A percentile compares a stretch with the other conserved stretches of the same genome.
These are phyloP conservation scores for Xylaria grammica DNA, from an alignment of 495 filamentous ascomycete species.

Conservation along the genomic window DNA sequence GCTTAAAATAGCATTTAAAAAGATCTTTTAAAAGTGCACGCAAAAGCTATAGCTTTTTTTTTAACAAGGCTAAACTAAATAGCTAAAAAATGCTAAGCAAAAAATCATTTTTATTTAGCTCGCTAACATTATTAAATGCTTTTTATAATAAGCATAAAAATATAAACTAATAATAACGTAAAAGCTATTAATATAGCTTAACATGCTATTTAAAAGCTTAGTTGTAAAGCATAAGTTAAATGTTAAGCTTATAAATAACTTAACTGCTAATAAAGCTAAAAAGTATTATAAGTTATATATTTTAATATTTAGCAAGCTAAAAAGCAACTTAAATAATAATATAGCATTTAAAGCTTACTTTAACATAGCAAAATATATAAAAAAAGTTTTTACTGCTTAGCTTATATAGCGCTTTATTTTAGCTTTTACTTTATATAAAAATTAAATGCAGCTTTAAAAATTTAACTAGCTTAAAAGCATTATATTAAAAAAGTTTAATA, in stretches of 20 bases:
- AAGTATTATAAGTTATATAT: slow-evolving; percentile 51
- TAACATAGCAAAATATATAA: slow-evolving; percentile 49
- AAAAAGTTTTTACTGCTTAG: slow-evolving; percentile 51
- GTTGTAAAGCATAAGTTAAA: slow-evolving; percentile 48
- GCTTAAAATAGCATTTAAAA: slow-evolving; percentile 36
- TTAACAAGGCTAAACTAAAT: slow-evolving; percentile 31
- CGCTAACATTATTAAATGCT: slow-evolving; percentile 38
- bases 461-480: slow-evolving; percentile 56
- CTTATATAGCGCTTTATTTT: slow-evolving; percentile 53
- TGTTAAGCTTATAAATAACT: slow-evolving; percentile 47
- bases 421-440: slow-evolving; percentile 49
- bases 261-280: slow-evolving; percentile 33
- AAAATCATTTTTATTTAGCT: slow-evolving; percentile 42
- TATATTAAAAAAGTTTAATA: slow-evolving; percentile 51
- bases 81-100: slow-evolving; percentile 39
- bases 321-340: slow-evolving; percentile 51
- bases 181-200: slow-evolving; percentile 38
- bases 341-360: slow-evolving; percentile 43
- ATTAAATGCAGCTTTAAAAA: slow-evolving; percentile 42
- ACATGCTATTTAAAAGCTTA: slow-evolving; percentile 43
- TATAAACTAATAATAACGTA: slow-evolving; percentile 19
- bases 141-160: slow-evolving; percentile 33
- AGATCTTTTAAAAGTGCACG: slow-evolving; percentile 42
- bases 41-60: slow-evolving; percentile 38
- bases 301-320: slow-evolving; percentile 52